phyloP scores from a whole-genome alignment of 164 flowering plant genomes.

The Berberis vulgaris region DNA sequence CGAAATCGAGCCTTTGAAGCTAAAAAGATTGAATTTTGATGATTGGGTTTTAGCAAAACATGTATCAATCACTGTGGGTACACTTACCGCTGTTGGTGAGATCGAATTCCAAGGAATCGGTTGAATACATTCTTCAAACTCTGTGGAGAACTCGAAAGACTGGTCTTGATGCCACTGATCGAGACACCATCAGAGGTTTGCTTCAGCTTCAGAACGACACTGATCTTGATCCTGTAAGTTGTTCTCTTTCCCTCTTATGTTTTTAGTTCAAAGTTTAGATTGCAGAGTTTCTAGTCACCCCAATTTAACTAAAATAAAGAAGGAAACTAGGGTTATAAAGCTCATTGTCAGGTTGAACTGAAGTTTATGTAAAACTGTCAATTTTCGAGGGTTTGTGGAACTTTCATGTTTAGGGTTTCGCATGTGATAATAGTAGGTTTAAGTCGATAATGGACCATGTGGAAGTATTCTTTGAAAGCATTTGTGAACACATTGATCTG shows the following conservation, averaged over 20 bases:
- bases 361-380: no score
- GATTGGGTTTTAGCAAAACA: neutral
- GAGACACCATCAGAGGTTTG: slow-evolving; percentile 29
- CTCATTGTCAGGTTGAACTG: no score
- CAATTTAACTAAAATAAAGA: no score
- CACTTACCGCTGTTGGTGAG: slow-evolving; percentile 61
- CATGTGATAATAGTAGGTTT: no score
- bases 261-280: neutral
- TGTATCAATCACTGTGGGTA: slow-evolving; percentile 53
- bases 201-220: slow-evolving; percentile 25
- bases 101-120: slow-evolving; percentile 38
- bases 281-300: neutral
- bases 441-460: no score
- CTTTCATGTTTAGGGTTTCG: no score
- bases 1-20: no score
- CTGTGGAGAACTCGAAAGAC: slow-evolving; percentile 63
- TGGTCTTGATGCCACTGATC: slow-evolving; percentile 44
- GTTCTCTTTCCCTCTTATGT: neutral
- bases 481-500: no score
- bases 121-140: slow-evolving; percentile 13
- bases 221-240: slow-evolving; percentile 62
- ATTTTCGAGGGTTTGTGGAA: no score
- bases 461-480: no score
- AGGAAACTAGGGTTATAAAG: no score
- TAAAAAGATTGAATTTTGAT: no score